Evolutionary conservation across 1,284 basidiomycete species (phyloP), one percentile per base, ranked within the genome.

Genomic region (Pseudozyma flocculosa): DNA sequence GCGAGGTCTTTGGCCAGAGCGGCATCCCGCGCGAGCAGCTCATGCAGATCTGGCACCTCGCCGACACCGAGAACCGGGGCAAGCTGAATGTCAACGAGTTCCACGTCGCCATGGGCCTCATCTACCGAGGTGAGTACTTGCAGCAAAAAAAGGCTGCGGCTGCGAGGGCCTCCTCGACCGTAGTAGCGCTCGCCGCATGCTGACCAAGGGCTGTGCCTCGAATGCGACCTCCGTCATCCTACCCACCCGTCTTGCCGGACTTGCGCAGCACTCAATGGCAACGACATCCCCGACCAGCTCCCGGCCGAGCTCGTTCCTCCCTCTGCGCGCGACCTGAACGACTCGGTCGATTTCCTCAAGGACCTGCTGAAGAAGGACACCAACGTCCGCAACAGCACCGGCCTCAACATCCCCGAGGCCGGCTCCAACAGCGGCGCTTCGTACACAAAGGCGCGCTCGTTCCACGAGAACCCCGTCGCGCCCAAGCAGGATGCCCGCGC

Each of bases 71-170:
- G 53, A 77, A 78, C 49, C 63, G 75, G 13, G 76, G 76, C 38
- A 78, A 78, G 58, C 68, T 78, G 45, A 97, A 96, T 75, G 82
- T 94, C 40, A 89, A 91, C 22, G 94, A 98, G 78, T 99, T 99
- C 79, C 92, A 98, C 78, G 90, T 97, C 50, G 95, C 94, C 1
- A 99, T 99, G 94, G 93, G 90, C 55, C 82, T 98, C 51, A 96
- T 98, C 76, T 97, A 94, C 80, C 87, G 94, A 73, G 32, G 32
- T 34, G 32, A 34, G 32, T 84, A n/a, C n/a, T n/a, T n/a, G n/a
- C n/a, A n/a, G n/a, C n/a, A n/a, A n/a, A n/a, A n/a, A n/a, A n/a
- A n/a, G n/a, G n/a, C n/a, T n/a, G n/a, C n/a, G n/a, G n/a, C n/a
- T n/a, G n/a, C n/a, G n/a, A n/a, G n/a, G n/a, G n/a, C n/a, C n/a